Evolutionary conservation across 257 asterid species (phyloP).

Genomic region (Nicotiana tomentosiformis): DNA sequence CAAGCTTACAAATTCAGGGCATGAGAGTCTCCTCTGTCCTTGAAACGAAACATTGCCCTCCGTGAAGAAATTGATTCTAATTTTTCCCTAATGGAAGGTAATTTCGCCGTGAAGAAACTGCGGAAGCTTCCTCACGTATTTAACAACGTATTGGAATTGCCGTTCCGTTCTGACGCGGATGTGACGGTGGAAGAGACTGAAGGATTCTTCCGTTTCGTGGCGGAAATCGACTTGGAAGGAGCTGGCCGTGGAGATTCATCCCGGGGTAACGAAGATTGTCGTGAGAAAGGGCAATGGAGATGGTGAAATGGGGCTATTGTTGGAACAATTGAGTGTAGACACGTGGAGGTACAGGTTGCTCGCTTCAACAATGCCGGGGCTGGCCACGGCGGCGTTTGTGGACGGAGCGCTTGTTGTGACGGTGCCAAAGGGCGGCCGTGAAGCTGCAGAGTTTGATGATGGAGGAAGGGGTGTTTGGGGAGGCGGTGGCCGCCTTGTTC

Average conservation of each 20-base stretch:
- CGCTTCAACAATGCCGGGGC: conserved; percentile 31
- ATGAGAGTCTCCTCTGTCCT: conserved; percentile 17
- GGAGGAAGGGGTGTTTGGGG: conserved; percentile 26
- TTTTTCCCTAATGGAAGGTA: conserved; percentile 18
- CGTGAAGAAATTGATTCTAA: neutral
- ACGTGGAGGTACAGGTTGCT: conserved; percentile 62
- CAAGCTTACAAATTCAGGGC: conserved; percentile 12
- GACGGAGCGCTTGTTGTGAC: conserved; percentile 44
- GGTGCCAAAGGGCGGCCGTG: conserved; percentile 41
- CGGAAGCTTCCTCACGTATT: conserved; percentile 61
- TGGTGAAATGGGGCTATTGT: conserved; percentile 19
- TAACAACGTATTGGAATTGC: conserved; percentile 55
- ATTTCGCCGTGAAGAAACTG: conserved; percentile 34
- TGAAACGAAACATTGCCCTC: conserved; percentile 11
- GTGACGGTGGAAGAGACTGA: conserved; percentile 48
- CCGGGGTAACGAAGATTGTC: conserved; percentile 56
- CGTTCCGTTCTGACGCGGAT: conserved; percentile 49
- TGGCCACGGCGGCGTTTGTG: conserved; percentile 32
- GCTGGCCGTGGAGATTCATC: conserved; percentile 57
- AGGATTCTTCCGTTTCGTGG: conserved; percentile 37
- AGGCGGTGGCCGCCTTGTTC: conserved; percentile 21
- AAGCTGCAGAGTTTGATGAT: conserved; percentile 9
- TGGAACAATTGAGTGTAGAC: conserved; percentile 46
- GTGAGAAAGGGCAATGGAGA: conserved; percentile 23
- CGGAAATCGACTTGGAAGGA: conserved; percentile 10